These are phyloP conservation scores for Kodamaea laetipori DNA, from an alignment of 805 yeast species.

Conservation along the genomic window DNA sequence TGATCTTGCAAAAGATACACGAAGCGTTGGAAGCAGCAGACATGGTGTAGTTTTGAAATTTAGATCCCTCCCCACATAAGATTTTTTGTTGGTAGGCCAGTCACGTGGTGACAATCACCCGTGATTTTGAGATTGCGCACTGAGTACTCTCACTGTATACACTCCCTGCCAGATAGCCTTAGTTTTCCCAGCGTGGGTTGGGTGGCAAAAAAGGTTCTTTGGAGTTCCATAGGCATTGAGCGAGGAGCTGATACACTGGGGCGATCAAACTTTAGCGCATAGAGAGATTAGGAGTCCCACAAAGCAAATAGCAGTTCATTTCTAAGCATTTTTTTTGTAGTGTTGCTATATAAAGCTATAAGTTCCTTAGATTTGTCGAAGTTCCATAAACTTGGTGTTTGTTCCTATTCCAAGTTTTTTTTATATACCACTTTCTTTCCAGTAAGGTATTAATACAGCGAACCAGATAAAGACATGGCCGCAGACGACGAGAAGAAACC, in stretches of 20 bases:
- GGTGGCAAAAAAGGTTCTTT: slow-evolving; percentile 10
- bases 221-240: slow-evolving; percentile 4
- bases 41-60: slow-evolving; percentile 7
- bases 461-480: slow-evolving; percentile 15
- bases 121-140: neutral
- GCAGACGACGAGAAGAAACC: slow-evolving; percentile 37
- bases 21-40: slow-evolving; percentile 48
- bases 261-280: neutral
- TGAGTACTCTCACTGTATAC: neutral
- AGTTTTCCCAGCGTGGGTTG: neutral
- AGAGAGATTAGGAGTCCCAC: no score
- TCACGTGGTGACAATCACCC: neutral
- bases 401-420: neutral
- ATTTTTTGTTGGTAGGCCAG: neutral
- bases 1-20: slow-evolving; percentile 92
- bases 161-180: neutral
- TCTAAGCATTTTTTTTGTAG: neutral
- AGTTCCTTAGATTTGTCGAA: no score
- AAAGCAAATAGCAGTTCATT: no score
- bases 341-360: no score
- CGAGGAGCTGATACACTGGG: neutral
- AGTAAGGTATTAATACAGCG: neutral
- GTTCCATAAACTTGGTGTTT: no score
- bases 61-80: neutral
- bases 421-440: slow-evolving; percentile 8